A percentile compares a stretch with the other conserved stretches of the same genome.
These are phyloP conservation scores for Paulownia fortunei DNA, from an alignment of 257 asterid genomes.

Conservation along the genomic window DNA sequence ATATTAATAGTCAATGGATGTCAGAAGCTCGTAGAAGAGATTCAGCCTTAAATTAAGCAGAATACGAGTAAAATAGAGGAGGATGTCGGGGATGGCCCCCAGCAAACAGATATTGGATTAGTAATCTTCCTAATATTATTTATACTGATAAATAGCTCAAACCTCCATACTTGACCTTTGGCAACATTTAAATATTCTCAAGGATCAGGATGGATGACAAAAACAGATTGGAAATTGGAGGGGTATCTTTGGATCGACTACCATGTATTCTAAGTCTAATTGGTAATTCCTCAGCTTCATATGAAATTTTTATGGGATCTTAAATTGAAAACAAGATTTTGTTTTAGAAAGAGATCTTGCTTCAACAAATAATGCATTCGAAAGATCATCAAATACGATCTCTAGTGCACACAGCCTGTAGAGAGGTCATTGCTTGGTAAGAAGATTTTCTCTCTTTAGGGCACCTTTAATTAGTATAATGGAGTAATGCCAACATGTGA, in stretches of 20 bases:
- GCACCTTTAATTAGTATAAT: no score
- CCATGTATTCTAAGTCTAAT: neutral
- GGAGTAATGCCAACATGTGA: neutral
- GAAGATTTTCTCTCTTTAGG: no score
- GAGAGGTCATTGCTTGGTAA: neutral
- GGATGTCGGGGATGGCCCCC: no score
- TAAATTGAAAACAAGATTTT: neutral
- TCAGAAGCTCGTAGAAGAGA: neutral
- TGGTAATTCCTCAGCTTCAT: neutral
- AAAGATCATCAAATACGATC: no score
- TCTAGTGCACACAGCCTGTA: neutral
- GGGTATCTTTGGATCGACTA: neutral
- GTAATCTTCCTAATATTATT: no score
- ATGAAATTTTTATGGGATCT: neutral
- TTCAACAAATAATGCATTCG: no score
- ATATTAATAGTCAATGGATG: no score
- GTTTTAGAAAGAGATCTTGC: neutral
- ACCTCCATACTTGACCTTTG: slow-evolving; percentile 16
- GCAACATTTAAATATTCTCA: neutral
- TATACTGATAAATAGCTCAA: no score
- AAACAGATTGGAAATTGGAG: neutral
- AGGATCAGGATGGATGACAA: neutral
- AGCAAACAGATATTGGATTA: no score
- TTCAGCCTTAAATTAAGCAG: slow-evolving; percentile 7
- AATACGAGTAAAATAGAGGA: no score